A percentile compares a stretch with the other conserved stretches of the same genome.
These are phyloP conservation scores for Epichloe elymi DNA, from an alignment of 2,329 filamentous ascomycete genomes.

Conservation along the genomic window DNA sequence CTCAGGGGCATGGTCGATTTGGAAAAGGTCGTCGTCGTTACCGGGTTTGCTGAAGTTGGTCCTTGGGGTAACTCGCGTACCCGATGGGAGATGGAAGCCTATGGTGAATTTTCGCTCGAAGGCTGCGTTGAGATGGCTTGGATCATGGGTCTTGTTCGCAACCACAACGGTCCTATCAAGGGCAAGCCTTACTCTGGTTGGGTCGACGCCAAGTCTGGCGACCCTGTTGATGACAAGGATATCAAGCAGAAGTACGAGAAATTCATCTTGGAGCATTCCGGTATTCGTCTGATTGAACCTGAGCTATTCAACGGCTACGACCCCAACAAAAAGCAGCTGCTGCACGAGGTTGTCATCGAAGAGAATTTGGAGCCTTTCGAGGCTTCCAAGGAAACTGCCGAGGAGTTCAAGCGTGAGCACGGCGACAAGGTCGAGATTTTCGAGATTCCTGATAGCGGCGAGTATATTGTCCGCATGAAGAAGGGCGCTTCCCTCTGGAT, in stretches of 20 bases:
- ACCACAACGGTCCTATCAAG: constrained; percentile 93
- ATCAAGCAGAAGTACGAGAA: constrained; percentile 97
- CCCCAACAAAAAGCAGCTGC: constrained; percentile 94
- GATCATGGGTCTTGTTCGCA: constrained; percentile 99
- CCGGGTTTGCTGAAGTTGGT: constrained; percentile 89
- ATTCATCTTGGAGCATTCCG: constrained; percentile 87
- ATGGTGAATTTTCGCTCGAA: constrained; percentile 92
- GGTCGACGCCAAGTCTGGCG: constrained; percentile 88
- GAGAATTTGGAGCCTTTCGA: constrained; percentile 97
- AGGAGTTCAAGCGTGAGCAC: constrained; percentile 95
- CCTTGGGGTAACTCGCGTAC: constrained; percentile 98
- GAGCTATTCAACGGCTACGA: constrained; percentile 96
- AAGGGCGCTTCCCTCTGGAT: constrained; percentile 95
- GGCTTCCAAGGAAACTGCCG: constrained; percentile 89
- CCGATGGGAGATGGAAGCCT: constrained; percentile 98
- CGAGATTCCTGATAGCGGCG: constrained; percentile 82
- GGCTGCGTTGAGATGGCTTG: constrained; percentile 99
- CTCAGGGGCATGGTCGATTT: constrained; percentile 98
- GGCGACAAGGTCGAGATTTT: constrained; percentile 97
- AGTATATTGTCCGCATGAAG: constrained; percentile 88
- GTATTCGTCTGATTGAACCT: constrained; percentile 94
- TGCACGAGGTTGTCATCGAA: constrained; percentile 95
- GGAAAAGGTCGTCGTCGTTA: constrained; percentile 94
- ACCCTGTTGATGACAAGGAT: constrained; percentile 96
- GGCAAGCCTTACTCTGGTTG: constrained; percentile 93